Evolutionary conservation across 179 eudicot species (phyloP).

Genomic region (Nepenthes alata): DNA sequence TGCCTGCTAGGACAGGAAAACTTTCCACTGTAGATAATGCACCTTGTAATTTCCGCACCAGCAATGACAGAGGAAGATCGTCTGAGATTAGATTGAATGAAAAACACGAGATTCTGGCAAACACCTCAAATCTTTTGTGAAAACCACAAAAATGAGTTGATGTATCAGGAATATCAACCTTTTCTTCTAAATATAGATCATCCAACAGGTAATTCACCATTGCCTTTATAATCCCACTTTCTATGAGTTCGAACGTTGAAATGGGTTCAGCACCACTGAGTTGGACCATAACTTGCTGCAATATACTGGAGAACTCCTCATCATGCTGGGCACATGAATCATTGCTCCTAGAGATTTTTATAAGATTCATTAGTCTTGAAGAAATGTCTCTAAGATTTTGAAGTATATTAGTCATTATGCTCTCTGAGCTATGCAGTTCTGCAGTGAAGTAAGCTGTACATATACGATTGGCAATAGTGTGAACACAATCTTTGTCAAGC

Average conservation of each 20-base stretch:
- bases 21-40: conserved; percentile 70
- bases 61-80: conserved; percentile 26
- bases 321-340: conserved; percentile 25
- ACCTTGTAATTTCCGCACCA: conserved; percentile 53
- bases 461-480: conserved; percentile 51
- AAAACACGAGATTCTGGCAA: conserved; percentile 50
- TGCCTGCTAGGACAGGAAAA: conserved; percentile 50
- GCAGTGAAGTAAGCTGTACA: conserved; percentile 38
- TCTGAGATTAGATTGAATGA: conserved; percentile 23
- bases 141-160: conserved; percentile 13
- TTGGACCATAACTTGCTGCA: conserved; percentile 47
- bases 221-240: conserved; percentile 74
- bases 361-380: conserved; percentile 31
- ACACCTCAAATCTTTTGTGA: conserved; percentile 52
- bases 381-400: conserved; percentile 56
- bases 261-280: conserved; percentile 55
- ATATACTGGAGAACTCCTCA: conserved; percentile 33
- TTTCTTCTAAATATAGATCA: conserved; percentile 25
- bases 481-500: conserved; percentile 53
- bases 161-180: conserved; percentile 12
- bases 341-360: conserved; percentile 15
- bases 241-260: conserved; percentile 88
- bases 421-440: conserved; percentile 32
- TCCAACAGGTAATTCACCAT: conserved; percentile 50
- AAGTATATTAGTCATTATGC: conserved; percentile 52